phyloP scores from a whole-genome alignment of 768 basidiomycete species.

The Floccularia luteovirens region DNA sequence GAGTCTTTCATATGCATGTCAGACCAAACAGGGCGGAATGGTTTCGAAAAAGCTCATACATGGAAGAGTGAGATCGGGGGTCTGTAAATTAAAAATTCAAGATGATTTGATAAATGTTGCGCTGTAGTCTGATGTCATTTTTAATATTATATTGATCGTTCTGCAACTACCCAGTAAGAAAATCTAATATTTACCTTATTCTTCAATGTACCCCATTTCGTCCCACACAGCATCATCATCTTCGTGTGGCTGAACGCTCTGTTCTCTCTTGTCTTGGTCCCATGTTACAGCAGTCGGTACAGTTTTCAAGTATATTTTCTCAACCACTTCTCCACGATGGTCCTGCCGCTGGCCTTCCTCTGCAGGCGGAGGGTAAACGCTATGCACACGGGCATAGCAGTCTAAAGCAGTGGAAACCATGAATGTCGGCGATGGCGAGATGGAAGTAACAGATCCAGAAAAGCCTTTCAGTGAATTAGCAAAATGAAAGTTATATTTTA shows the following conservation, averaged over 20 bases:
- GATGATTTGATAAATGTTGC: too few relatives aligned
- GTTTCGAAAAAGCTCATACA: conserved; percentile 82
- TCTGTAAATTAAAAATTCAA: too few relatives aligned
- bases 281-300: conserved; percentile 57
- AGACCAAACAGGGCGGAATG: conserved; percentile 75
- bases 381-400: conserved; percentile 66
- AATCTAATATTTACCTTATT: conserved; percentile 2
- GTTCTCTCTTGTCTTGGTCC: conserved; percentile 30
- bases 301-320: conserved; percentile 57
- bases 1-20: background rate
- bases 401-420: conserved; percentile 63
- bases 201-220: conserved; percentile 45
- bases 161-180: too few relatives aligned
- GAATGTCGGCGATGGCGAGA: conserved; percentile 45
- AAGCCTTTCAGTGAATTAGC: conserved; percentile 32
- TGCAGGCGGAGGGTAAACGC: conserved; percentile 42
- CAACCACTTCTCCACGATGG: conserved; percentile 50
- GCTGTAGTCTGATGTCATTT: too few relatives aligned
- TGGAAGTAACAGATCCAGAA: conserved; percentile 60
- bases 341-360: conserved; percentile 43
- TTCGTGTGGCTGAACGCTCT: conserved; percentile 11
- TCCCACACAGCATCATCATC: conserved; percentile 61
- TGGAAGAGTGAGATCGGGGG: conserved; percentile 76
- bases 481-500: background rate
- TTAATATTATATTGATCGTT: too few relatives aligned